These are phyloP conservation scores for Toxicodendron radicans DNA, from an alignment of 345 rosid species.

Conservation along the genomic window DNA sequence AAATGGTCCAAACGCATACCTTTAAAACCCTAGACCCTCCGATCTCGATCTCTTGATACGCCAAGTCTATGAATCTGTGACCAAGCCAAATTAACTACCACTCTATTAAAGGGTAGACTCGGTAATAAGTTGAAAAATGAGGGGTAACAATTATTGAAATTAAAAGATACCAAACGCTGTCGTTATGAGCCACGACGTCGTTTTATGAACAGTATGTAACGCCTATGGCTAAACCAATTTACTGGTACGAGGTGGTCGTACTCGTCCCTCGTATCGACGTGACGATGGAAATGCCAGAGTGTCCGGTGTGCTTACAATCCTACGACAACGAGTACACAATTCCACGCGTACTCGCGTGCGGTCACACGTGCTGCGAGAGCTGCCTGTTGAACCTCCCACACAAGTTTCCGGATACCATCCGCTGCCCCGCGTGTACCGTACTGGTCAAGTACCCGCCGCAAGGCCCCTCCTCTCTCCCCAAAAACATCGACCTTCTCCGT, in stretches of 20 bases:
- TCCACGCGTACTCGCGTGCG: slow-evolving; percentile 85
- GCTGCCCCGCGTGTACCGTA: slow-evolving; percentile 86
- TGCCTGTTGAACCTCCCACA: slow-evolving; percentile 68
- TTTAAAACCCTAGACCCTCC: slow-evolving; percentile 3
- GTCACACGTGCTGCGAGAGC: slow-evolving; percentile 77
- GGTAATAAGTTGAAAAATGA: background rate
- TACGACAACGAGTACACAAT: slow-evolving; percentile 59
- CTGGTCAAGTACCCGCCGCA: slow-evolving; percentile 75
- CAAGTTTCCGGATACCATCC: slow-evolving; percentile 58
- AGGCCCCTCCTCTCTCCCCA: slow-evolving; percentile 77
- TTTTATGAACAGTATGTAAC: background rate
- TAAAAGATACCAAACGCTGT: background rate
- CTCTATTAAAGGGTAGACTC: background rate
- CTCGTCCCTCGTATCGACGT: no score
- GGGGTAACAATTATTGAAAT: background rate
- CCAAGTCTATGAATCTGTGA: background rate
- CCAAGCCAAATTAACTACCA: background rate
- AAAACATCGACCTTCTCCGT: slow-evolving; percentile 81
- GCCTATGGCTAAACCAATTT: no score
- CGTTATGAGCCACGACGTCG: background rate
- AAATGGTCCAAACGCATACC: slow-evolving; percentile 5
- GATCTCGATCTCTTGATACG: slow-evolving; percentile 12
- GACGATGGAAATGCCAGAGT: slow-evolving; percentile 63
- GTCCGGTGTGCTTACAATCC: slow-evolving; percentile 78
- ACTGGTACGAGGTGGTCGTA: no score